Base-by-base conservation (phyloP, 495 filamentous ascomycete genomes). In the Melanomma pulvis-pyrius region DNA sequence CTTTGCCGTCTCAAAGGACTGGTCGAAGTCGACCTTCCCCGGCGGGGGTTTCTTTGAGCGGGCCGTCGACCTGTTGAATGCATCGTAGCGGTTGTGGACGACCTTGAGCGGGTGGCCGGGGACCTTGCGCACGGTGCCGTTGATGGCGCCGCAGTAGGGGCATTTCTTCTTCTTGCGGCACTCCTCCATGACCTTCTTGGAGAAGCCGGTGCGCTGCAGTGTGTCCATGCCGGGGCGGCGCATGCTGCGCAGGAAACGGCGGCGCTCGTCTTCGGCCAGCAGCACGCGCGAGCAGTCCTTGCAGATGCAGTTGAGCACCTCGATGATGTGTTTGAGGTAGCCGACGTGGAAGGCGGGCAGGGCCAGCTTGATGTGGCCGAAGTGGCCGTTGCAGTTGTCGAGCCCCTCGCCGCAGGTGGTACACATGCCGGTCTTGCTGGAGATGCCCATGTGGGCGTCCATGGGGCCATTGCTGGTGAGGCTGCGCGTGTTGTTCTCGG, bases 311-410 rank as follows among this genome's bases (percentile, higher is more conserved):
- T 97, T 91, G 34, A 98, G 81, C 48, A 96, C 92, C 19, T 86
- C 84, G 62, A 96, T 91, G 46, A 93, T 91, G 67, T 92, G 89
- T 72, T 90, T 93, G 71, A 98, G 88, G 72, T 97, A 98, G 60
- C 94, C 94, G 66, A 98, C 90, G 73, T 98, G 94, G 70, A 97
- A 97, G 28, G 89, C 89, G 5, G 94, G 94, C 12, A 98, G 82
- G 8, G 92, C 91, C 22, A 98, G 83, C 74, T 88, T 84, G 63
- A 98, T 87, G 77, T 96, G 89, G 44, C 94, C 94, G 66, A 97
- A 98, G 77, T 98, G 94, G 25, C 94, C 94, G 66, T 92, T 93
- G 75, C 94, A 98, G 49, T 86, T 82, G 59, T 90, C 82, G 44
- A 97, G 79, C 11, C 83, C 81, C 63, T 88, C 83, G 50, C 88